Percentiles rank a stretch among this genome's conserved stretches.
phyloP scores from a whole-genome alignment of 371 early-diverging fungal species.

The Apophysomyces trapeziformis region DNA sequence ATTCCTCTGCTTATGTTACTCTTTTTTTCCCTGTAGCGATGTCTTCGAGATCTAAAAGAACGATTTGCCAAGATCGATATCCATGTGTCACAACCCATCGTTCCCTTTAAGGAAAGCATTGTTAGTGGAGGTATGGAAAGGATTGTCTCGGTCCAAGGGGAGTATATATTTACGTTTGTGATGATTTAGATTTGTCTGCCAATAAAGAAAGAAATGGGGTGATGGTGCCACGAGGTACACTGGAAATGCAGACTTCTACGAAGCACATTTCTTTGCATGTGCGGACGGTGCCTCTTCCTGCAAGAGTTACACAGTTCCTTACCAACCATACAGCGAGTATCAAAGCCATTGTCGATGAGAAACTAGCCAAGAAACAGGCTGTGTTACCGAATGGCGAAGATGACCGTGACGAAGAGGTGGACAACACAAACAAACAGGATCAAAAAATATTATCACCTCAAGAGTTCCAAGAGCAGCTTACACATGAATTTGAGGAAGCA shows the following conservation, averaged over 20 bases:
- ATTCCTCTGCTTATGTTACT: too few species aligned
- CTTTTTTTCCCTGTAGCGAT: constrained; percentile 59
- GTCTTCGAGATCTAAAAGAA: constrained; percentile 92
- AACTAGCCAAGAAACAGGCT: constrained; percentile 32
- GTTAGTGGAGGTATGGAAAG: constrained; percentile 38
- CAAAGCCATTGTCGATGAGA: constrained; percentile 62
- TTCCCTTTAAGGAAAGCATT: constrained; percentile 97
- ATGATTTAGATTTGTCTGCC: constrained; percentile 32
- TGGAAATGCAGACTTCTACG: constrained; percentile 52
- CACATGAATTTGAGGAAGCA: constrained; percentile 51
- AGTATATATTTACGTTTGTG: background rate
- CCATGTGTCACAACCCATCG: constrained; percentile 92
- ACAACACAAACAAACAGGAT: constrained; percentile 11
- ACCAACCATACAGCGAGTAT: constrained; percentile 64
- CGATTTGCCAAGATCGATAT: constrained; percentile 93
- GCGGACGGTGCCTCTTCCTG: constrained; percentile 83
- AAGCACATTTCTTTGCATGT: constrained; percentile 75
- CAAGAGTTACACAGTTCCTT: constrained; percentile 66
- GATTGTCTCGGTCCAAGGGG: background rate
- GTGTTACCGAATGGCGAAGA: constrained; percentile 15
- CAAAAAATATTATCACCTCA: constrained; percentile 29
- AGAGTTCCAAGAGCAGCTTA: constrained; percentile 42
- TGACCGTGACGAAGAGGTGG: constrained; percentile 25
- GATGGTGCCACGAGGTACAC: constrained; percentile 65
- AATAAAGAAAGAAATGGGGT: constrained; percentile 54